phyloP scores from a whole-genome alignment of 352 stramenopile species.

The Phytophthora pinifolia region DNA sequence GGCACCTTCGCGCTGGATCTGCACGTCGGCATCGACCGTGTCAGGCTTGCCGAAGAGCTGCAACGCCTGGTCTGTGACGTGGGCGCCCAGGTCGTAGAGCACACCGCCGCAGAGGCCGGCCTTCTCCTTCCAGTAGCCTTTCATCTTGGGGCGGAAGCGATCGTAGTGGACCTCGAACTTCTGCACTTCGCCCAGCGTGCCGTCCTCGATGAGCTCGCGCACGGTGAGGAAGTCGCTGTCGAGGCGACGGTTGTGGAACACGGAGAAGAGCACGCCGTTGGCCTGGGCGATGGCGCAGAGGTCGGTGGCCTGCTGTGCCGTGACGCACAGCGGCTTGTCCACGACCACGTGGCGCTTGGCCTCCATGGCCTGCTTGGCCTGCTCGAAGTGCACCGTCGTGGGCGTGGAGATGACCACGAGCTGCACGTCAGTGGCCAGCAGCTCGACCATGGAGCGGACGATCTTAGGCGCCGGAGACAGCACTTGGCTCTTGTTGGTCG shows the following conservation, averaged over 20 bases:
- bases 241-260: slow-evolving; percentile 81
- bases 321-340: slow-evolving; percentile 76
- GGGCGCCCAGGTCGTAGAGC: slow-evolving; percentile 71
- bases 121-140: slow-evolving; percentile 83
- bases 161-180: slow-evolving; percentile 72
- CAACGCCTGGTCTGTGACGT: slow-evolving; percentile 69
- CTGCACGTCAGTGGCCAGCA: slow-evolving; percentile 59
- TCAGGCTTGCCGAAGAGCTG: slow-evolving; percentile 62
- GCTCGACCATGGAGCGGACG: slow-evolving; percentile 72
- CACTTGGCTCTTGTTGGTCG: slow-evolving; percentile 55
- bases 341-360: slow-evolving; percentile 78
- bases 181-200: slow-evolving; percentile 48
- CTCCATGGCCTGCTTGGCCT: slow-evolving; percentile 66
- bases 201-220: slow-evolving; percentile 42
- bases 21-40: slow-evolving; percentile 51
- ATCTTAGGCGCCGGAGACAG: slow-evolving; percentile 49
- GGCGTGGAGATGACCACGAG: slow-evolving; percentile 77
- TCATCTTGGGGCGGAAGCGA: slow-evolving; percentile 64
- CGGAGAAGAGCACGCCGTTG: slow-evolving; percentile 63
- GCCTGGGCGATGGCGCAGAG: slow-evolving; percentile 45
- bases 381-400: slow-evolving; percentile 73
- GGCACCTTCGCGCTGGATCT: slow-evolving; percentile 69
- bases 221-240: slow-evolving; percentile 79
- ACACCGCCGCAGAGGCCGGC: slow-evolving; percentile 53
- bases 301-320: slow-evolving; percentile 48